Evolutionary conservation across 106 monocot genomes (phyloP).

Genomic region (Allium sativum): DNA sequence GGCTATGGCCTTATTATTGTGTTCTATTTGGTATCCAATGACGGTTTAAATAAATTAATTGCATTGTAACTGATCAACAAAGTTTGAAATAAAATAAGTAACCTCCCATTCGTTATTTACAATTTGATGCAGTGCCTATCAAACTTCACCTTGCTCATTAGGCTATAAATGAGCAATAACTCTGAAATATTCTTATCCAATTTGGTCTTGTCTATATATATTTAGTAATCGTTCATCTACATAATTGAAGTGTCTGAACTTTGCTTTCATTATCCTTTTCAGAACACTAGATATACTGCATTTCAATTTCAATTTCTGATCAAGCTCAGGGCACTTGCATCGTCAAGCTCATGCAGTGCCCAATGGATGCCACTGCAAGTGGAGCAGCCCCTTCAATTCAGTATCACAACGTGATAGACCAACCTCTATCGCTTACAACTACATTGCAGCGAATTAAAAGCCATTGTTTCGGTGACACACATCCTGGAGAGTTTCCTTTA

Average conservation of each 20-base stretch:
- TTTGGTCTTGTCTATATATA: not conserved
- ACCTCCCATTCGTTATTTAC: not conserved
- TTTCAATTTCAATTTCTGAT: not conserved
- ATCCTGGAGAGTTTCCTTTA: constrained; percentile 89
- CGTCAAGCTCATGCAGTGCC: constrained; percentile 15
- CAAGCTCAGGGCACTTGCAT: constrained; percentile 18
- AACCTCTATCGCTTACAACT: constrained; percentile 55
- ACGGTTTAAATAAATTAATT: not conserved
- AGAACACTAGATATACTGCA: not conserved
- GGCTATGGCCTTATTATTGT: not conserved
- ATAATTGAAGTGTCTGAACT: not conserved
- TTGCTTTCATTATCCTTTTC: not conserved
- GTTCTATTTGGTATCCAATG: not conserved
- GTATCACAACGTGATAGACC: constrained; percentile 67
- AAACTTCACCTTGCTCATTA: not conserved
- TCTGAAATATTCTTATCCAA: not conserved
- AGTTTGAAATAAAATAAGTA: not conserved
- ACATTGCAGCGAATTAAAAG: constrained; percentile 60
- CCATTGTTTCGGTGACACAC: constrained; percentile 74
- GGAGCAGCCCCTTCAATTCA: constrained; percentile 64
- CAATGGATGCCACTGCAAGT: constrained; percentile 82
- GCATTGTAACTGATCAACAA: not conserved
- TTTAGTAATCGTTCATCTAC: not conserved
- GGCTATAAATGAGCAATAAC: not conserved
- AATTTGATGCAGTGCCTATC: not conserved